These are phyloP conservation scores for Lasiodiplodia sp. DNA, from an alignment of 2,329 filamentous ascomycete genomes.

Conservation along the genomic window DNA sequence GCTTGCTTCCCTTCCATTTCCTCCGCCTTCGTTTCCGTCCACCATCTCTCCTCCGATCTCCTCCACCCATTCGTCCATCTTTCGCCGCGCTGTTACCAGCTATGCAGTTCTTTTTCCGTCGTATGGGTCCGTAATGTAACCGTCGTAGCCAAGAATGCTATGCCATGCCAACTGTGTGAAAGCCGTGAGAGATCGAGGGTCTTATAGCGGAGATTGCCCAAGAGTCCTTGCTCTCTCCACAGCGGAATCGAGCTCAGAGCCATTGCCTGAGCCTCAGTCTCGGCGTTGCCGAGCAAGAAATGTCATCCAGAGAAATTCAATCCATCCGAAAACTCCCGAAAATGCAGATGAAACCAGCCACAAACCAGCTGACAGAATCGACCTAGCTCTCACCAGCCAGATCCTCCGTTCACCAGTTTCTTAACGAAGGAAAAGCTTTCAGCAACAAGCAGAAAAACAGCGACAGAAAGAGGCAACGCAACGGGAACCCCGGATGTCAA, in stretches of 20 bases:
- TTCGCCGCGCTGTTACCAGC: background rate
- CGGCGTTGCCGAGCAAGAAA: slow-evolving; percentile 9
- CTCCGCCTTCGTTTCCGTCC: background rate
- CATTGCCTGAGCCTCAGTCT: background rate
- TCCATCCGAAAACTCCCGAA: background rate
- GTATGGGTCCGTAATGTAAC: slow-evolving; percentile 20
- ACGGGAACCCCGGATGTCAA: slow-evolving; percentile 3
- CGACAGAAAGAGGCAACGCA: slow-evolving; percentile 9
- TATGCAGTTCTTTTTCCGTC: slow-evolving; percentile 7
- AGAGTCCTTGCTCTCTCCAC: background rate
- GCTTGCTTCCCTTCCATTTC: background rate
- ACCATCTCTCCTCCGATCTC: background rate
- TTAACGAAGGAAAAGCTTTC: slow-evolving; percentile 14
- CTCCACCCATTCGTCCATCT: background rate
- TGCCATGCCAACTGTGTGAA: slow-evolving; percentile 16
- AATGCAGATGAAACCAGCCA: slow-evolving; percentile 9
- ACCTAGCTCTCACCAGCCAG: slow-evolving; percentile 8
- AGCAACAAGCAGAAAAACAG: slow-evolving; percentile 15
- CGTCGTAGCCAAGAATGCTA: slow-evolving; percentile 26
- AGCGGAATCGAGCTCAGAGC: background rate
- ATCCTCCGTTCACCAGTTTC: background rate
- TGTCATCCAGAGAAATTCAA: background rate
- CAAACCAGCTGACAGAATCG: background rate
- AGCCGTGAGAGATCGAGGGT: background rate
- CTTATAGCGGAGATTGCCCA: background rate